Base-by-base conservation (phyloP, 1,284 basidiomycete species). In the Puccinia triticina region DNA sequence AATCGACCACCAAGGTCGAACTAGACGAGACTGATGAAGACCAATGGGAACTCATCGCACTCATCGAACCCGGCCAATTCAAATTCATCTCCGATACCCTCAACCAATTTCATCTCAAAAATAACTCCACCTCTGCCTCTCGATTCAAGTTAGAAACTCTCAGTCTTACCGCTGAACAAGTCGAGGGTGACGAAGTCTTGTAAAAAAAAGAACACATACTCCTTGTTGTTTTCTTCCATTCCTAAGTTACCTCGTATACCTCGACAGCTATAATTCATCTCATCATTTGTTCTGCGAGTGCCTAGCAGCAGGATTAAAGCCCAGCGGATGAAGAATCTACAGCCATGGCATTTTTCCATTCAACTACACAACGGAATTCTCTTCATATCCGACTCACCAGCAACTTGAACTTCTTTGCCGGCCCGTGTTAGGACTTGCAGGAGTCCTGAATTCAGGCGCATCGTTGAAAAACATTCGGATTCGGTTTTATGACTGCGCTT, bases 21-120 rank as follows among this genome's bases (percentile, higher is more conserved):
- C 91, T 91, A 83, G 93, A 95, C 84, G 93, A 95, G 67, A 72
- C 67, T 84, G 90, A 90, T 79, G 86, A 89, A 74, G 91, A 92
- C 21, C 92, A 94, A 84, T 98, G 95, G 95, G 93, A 96, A 88
- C 90, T 91, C 83, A 95, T 93, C 75, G 91, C 96, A 86, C 90
- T 95, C 73, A 98, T 99, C 85, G 95, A 97, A 86, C 97, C 97
- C 5, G 91, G 93, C 59, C 92, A 94, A 85, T 95, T 98, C 90
- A 91, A 93, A 69, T 89, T 93, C 26, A 91, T 99, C 86, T 94
- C 93, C 85, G 95, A 98, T 83, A 87, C 99, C 48, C 88, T 99
- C 77, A 93, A 96, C 86, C 92, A 92, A 85, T 53, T 57, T 26
- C 72, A 75, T 50, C 69, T 71, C 69, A 71, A 48, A 69, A 69